A percentile compares a stretch with the other conserved stretches of the same genome.
These are phyloP conservation scores for Balamuthia mandrillaris DNA, from an alignment of 208 protist genomes.

Conservation along the genomic window DNA sequence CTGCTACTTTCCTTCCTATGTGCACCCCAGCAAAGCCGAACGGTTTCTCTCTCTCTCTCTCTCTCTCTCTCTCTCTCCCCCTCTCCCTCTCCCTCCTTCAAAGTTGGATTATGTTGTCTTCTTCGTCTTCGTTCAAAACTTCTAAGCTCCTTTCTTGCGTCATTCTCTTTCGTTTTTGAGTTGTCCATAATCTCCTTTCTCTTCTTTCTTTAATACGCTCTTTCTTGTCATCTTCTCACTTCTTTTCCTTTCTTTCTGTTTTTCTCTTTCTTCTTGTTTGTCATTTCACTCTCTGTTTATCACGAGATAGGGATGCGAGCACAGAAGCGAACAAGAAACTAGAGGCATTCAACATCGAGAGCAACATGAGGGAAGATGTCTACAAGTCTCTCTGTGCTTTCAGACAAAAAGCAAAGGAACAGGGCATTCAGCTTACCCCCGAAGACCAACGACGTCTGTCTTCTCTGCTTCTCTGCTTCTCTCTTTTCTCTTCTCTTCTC, in stretches of 20 bases:
- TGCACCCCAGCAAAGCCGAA: not conserved
- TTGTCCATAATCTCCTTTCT: not conserved
- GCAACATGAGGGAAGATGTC: not conserved
- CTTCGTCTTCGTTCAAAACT: no score
- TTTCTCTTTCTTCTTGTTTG: not conserved
- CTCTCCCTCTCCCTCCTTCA: no score
- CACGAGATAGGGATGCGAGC: not conserved
- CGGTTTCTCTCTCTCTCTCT: no score
- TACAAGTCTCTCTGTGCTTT: not conserved
- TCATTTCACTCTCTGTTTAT: not conserved
- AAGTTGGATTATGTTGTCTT: no score
- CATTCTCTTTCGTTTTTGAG: not conserved
- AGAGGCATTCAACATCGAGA: conserved; percentile 25
- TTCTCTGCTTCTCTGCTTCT: not conserved
- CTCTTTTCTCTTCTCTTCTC: not conserved
- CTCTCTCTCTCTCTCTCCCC: no score
- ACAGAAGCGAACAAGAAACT: conserved; percentile 33
- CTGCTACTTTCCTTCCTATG: conserved; percentile 31
- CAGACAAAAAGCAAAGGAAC: no score
- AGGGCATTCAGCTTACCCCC: no score
- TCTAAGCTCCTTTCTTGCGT: not conserved
- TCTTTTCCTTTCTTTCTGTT: not conserved
- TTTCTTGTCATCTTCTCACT: not conserved
- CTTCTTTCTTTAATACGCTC: not conserved
- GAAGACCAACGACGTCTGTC: not conserved